phyloP scores from a whole-genome alignment of 352 stramenopile genomes.

The Pythium chondricola region DNA sequence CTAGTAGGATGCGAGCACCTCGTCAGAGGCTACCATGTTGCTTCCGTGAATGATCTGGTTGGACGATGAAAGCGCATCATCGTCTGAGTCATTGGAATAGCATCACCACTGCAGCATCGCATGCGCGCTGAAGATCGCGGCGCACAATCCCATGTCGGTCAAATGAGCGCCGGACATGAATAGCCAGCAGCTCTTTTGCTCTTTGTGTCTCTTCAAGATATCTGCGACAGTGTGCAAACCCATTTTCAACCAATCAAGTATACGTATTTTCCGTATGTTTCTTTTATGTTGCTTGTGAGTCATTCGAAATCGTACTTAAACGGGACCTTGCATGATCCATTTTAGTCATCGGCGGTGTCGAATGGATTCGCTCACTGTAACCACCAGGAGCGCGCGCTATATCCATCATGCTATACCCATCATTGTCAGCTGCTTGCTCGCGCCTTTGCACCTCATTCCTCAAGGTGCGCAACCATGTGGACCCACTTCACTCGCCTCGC shows the following conservation, averaged over 20 bases:
- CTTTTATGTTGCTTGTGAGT: conserved; percentile 1
- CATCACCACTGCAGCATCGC: too few species aligned
- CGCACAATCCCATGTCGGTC: too few species aligned
- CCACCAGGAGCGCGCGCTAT: background rate
- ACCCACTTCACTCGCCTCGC: conserved; percentile 17
- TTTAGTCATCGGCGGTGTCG: background rate
- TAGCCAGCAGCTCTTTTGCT: background rate
- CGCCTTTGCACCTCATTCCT: conserved; percentile 4
- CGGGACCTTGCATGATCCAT: background rate
- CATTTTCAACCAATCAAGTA: conserved; percentile 15
- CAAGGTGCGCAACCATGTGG: conserved; percentile 16
- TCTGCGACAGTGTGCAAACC: background rate
- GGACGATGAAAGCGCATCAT: too few species aligned
- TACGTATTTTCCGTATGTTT: background rate
- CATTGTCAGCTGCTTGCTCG: too few species aligned
- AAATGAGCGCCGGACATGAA: background rate
- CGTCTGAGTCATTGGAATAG: too few species aligned
- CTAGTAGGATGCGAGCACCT: too few species aligned
- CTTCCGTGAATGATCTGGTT: too few species aligned
- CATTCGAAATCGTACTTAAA: background rate
- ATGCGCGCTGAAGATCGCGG: too few species aligned
- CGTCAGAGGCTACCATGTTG: too few species aligned
- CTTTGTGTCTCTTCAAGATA: background rate
- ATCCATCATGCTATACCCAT: too few species aligned
- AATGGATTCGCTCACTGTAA: background rate